Evolutionary conservation across 2,329 filamentous ascomycete genomes (phyloP), one percentile per base, ranked within the genome.

Genomic region (Claviceps purpurea): DNA sequence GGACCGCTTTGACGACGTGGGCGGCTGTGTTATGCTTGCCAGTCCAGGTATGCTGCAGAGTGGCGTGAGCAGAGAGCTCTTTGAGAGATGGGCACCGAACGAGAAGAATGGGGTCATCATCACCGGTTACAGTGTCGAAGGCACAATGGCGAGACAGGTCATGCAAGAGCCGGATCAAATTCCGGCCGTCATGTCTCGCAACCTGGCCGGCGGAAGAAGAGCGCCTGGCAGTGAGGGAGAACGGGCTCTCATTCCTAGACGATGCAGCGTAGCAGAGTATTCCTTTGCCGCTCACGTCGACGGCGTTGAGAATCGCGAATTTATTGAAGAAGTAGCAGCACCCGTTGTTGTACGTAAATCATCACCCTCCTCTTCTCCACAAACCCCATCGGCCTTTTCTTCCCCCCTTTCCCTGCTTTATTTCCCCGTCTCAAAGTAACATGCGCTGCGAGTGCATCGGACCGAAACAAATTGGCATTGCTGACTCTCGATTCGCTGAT

Each of bases 11-110:
- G 93, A 98, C 62, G 93, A 98, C 68, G 81, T 96, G 11, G 93
- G 91, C 44, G 84, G 88, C 7, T 97, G 93, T 65, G 90, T 98
- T 51, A 97, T 98, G 88, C 81, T 98, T 51, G 93, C 93, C 5
- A 94, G 87, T 60, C 93, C 93, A 0, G 93, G 93, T 82, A 97
- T 98, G 93, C 75, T 98, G 60, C 91, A 98, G 65, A 97, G 91
- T 53, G 93, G 93, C 49, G 91, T 95, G 18, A 95, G 89, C 61
- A 78, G 93, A 65, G 89, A 96, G 65, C 73, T 98, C 10, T 77
- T 98, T 4, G 93, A 98, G 71, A 75, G 91, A 60, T 98, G 93
- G 93, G 91, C 91, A 1, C 93, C 93, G 0, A 95, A 88, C 68
- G 86, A 93, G 56, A 90, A 93, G 67, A 98, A 98, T 63, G 93